Conservation (phyloP, 192 early-diverging fungal genomes). For the Linnemannia elongata region DNA sequence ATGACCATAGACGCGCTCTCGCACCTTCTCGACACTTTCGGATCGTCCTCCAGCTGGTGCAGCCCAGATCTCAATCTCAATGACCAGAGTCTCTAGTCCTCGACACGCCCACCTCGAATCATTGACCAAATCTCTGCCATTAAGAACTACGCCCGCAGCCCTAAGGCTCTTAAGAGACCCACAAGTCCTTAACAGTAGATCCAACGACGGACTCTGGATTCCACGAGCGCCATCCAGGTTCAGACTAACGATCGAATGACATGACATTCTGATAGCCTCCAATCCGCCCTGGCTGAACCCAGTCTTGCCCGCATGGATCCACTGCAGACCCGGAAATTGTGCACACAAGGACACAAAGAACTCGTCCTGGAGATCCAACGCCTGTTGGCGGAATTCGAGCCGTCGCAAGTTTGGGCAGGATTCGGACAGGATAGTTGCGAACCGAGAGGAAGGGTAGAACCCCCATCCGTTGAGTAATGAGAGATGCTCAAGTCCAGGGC, state of each 20-base stretch:
- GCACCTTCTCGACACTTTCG: slow-evolving; percentile 5
- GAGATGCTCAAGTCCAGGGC: slow-evolving; percentile 37
- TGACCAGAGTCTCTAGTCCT: slow-evolving; percentile 28
- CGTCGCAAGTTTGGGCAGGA: slow-evolving; percentile 25
- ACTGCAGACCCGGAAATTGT: slow-evolving; percentile 31
- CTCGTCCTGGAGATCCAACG: slow-evolving; percentile 48
- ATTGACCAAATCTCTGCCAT: slow-evolving; percentile 26
- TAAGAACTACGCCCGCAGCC: slow-evolving; percentile 43
- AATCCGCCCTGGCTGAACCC: slow-evolving; percentile 36
- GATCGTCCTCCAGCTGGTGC: neutral
- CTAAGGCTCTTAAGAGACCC: slow-evolving; percentile 14
- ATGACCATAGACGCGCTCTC: slow-evolving; percentile 20
- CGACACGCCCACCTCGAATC: slow-evolving; percentile 24
- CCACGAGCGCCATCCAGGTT: slow-evolving; percentile 49
- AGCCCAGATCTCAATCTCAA: slow-evolving; percentile 37
- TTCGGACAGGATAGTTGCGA: slow-evolving; percentile 21
- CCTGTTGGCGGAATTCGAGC: slow-evolving; percentile 41
- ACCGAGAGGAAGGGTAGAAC: slow-evolving; percentile 41
- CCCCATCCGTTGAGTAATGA: slow-evolving; percentile 47
- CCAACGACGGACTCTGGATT: slow-evolving; percentile 29
- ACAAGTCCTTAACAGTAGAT: slow-evolving; percentile 17
- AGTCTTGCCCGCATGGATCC: slow-evolving; percentile 44
- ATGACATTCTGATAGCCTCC: slow-evolving; percentile 17
- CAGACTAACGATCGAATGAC: slow-evolving; percentile 31
- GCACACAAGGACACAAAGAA: slow-evolving; percentile 40